A percentile compares a stretch with the other conserved stretches of the same genome.
Conservation (phyloP, 2,329 filamentous ascomycete species). For the Fusarium multiceps region DNA sequence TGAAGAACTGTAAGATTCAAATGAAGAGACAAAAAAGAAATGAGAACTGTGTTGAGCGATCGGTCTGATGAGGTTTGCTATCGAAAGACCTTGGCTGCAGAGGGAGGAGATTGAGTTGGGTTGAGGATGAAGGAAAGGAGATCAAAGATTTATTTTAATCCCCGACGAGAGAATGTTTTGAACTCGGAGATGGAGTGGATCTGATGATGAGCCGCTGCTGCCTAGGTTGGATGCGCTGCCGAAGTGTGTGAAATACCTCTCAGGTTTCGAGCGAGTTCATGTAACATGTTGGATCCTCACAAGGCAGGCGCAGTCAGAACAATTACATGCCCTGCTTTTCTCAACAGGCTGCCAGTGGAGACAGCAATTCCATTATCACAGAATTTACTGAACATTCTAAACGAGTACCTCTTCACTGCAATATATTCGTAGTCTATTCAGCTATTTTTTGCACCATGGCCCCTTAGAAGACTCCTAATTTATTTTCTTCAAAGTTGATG, state of each 20-base stretch:
- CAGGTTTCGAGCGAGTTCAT: not conserved
- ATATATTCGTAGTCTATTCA: not conserved
- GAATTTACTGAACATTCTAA: not conserved
- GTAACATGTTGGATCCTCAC: not conserved
- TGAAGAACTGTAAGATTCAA: too few relatives aligned
- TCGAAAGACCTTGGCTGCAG: too few relatives aligned
- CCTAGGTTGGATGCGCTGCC: too few relatives aligned
- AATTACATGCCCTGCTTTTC: not conserved
- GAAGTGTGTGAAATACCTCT: not conserved
- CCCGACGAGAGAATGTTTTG: not conserved
- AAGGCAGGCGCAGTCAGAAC: not conserved
- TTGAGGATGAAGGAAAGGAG: too few relatives aligned
- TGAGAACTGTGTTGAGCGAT: too few relatives aligned
- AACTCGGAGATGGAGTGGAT: too few relatives aligned
- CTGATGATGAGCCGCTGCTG: too few relatives aligned
- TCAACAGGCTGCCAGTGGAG: not conserved
- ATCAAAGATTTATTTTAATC: not conserved
- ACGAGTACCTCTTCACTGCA: not conserved
- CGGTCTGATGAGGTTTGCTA: too few relatives aligned
- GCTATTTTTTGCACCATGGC: not conserved
- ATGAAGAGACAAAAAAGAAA: too few relatives aligned
- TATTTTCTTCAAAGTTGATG: not conserved
- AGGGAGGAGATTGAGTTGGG: too few relatives aligned
- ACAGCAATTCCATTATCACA: too few relatives aligned
- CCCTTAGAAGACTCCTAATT: not conserved